phyloP scores from a whole-genome alignment of 2,329 filamentous ascomycete genomes.

The Tympanopsis confertula region DNA sequence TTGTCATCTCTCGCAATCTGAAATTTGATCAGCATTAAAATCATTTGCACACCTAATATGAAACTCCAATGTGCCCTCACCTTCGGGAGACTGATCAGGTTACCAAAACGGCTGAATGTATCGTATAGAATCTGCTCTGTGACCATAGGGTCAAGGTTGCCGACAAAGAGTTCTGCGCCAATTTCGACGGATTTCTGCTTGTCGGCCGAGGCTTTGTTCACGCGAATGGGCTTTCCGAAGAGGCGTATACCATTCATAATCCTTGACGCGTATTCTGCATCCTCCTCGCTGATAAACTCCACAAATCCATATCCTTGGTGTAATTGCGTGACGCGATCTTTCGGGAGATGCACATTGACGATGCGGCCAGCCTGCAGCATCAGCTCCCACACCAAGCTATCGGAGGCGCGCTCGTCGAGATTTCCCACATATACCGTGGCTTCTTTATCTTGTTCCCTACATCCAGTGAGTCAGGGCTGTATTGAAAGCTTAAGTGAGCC shows the following conservation, averaged over 20 bases:
- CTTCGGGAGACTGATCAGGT: conserved; percentile 74
- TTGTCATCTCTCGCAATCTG: conserved; percentile 70
- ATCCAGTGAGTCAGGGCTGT: conserved; percentile 12
- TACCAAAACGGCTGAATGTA: conserved; percentile 83
- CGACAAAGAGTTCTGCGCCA: conserved; percentile 91
- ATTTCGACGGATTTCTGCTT: conserved; percentile 90
- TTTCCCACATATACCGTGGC: conserved; percentile 97
- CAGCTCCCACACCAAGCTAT: conserved; percentile 87
- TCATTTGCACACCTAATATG: too few relatives aligned
- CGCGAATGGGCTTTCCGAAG: conserved; percentile 86
- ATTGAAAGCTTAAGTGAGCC: not conserved
- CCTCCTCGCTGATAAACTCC: conserved; percentile 89
- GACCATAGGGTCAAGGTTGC: conserved; percentile 86
- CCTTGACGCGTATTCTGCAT: conserved; percentile 91
- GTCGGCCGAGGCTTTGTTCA: conserved; percentile 87
- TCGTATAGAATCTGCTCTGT: conserved; percentile 95
- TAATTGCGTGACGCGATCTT: conserved; percentile 90
- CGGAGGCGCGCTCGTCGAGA: conserved; percentile 88
- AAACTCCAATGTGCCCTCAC: too few relatives aligned
- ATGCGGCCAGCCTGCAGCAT: conserved; percentile 97
- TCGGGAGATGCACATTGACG: conserved; percentile 94
- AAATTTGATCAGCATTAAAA: too few relatives aligned
- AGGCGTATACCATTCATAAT: conserved; percentile 94
- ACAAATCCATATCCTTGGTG: conserved; percentile 99
- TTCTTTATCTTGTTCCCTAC: conserved; percentile 93